Evolutionary conservation across 805 yeast genomes (phyloP), one percentile per base, ranked within the genome.

Genomic region (Candida krabiensis): DNA sequence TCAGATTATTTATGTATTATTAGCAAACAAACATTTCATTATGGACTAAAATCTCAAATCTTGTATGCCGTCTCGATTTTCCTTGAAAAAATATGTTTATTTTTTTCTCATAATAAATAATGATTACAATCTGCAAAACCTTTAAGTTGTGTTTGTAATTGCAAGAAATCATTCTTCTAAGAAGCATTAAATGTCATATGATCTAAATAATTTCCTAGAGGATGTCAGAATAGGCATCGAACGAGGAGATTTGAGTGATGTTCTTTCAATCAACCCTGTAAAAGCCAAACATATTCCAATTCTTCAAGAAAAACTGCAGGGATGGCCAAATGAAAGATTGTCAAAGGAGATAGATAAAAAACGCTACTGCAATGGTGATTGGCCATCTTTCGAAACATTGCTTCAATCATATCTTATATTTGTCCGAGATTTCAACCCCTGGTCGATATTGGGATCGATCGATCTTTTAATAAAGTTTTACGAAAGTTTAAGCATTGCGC

Each of bases 361-460:
- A 39, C 31, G 57, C 30, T 46, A 50, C 9, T 66, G 53, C 25
- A 56, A 58, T 13, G 69, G 62, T 15, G 58, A 65, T 32, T 67
- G 69, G 61, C 48, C 61, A 1, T 70, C 78, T 0, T 75, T 79
- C 47, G 73, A 70, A 33, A 62, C 61, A 8, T 49, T 74, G 9
- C 54, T 77, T 0, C 50, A 55, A 1, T 61, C 69, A 14, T 80
- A 73, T 47, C 50, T 80, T 9, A 50, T 56, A 22, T 62, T 71
- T 22, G 60, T 72, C 18, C 61, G 75, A 37, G 78, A 77, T 49
- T 45, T 80, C 32, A 72, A 79, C 46, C 80, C 85, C 0, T 69
- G 76, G 75, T 78, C 84, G 0, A 40, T 66, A 1, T 50, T 77
- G 4, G 70, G 69, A 25, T 75, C 82, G 1, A 77, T 77, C 43